Percentiles rank a stretch among this genome's conserved stretches.
Evolutionary conservation across 305 asterid species (phyloP).

Genomic region (Solanum hybrid): DNA sequence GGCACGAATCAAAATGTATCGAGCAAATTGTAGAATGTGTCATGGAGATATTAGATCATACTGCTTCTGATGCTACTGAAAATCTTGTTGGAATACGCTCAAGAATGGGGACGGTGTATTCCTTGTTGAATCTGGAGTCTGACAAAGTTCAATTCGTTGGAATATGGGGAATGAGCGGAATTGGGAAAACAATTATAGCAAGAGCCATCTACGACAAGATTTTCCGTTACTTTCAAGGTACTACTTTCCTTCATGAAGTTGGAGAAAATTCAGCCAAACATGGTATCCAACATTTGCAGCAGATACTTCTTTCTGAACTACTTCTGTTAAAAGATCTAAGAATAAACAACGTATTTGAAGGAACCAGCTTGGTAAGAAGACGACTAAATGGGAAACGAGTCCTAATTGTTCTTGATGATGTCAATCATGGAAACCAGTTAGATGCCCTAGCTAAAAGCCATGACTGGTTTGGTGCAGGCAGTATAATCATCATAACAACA

Average conservation of each 20-base stretch:
- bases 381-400: background rate
- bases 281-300: background rate
- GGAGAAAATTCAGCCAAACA: conserved; percentile 1
- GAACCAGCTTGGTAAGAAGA: background rate
- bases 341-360: background rate
- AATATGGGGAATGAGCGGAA: background rate
- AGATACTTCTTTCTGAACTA: background rate
- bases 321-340: background rate
- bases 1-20: background rate
- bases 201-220: background rate
- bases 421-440: background rate
- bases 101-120: background rate
- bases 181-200: background rate
- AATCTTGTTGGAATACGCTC: background rate
- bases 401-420: background rate
- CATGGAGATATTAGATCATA: background rate
- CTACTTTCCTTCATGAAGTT: conserved; percentile 5
- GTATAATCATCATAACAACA: conserved; percentile 1
- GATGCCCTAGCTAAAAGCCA: background rate
- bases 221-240: background rate
- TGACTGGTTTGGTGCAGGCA: conserved; percentile 6
- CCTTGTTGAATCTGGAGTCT: background rate
- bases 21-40: background rate
- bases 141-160: background rate
- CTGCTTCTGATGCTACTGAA: background rate